These are phyloP conservation scores for Syzygium oleosum DNA, from an alignment of 345 rosid genomes.

Conservation along the genomic window DNA sequence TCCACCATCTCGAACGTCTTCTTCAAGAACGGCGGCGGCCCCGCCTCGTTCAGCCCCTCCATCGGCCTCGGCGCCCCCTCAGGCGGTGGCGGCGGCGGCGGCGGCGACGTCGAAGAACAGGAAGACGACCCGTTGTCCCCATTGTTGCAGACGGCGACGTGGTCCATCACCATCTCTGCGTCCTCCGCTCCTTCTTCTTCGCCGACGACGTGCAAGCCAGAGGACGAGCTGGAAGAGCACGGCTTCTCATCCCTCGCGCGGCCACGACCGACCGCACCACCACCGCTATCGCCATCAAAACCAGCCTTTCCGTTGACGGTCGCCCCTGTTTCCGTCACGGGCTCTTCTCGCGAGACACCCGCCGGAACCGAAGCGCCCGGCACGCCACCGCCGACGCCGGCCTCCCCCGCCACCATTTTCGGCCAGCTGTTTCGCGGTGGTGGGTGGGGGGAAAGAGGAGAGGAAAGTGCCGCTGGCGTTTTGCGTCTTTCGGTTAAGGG, in stretches of 20 bases:
- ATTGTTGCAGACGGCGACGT: background rate
- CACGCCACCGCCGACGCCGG: background rate
- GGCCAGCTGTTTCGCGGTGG: background rate
- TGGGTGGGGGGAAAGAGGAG: background rate
- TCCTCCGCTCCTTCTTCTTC: background rate
- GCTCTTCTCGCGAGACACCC: background rate
- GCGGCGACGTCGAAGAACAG: slow-evolving; percentile 14
- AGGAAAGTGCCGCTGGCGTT: background rate
- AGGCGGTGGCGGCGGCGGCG: background rate
- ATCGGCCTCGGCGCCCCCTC: slow-evolving; percentile 30
- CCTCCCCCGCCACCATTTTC: background rate
- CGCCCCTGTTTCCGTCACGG: background rate
- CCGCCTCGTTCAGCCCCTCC: slow-evolving; percentile 49
- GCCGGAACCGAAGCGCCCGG: background rate
- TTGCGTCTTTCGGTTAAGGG: background rate
- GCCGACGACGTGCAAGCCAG: background rate
- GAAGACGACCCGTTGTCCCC: background rate
- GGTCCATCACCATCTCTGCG: background rate
- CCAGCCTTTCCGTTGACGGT: background rate
- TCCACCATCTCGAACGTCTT: slow-evolving; percentile 55
- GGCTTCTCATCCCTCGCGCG: background rate
- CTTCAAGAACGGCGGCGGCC: slow-evolving; percentile 51
- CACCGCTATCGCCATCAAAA: background rate
- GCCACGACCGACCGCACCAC: background rate
- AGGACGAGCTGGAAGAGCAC: background rate